Conservation (phyloP, 2,329 filamentous ascomycete genomes). For the Cercospora citrullina region DNA sequence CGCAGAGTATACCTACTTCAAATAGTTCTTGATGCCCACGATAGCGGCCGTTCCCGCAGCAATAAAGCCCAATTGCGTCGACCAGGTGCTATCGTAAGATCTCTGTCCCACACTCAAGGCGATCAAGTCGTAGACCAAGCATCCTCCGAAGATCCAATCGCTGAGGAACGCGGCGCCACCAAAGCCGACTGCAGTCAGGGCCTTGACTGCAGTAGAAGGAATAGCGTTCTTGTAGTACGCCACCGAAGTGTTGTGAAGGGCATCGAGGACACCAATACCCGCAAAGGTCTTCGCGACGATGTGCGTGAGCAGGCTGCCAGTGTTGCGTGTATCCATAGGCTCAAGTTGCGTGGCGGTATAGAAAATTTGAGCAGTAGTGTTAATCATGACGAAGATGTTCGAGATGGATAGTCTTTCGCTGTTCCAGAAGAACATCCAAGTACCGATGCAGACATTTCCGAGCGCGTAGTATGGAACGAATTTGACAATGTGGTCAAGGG, state of each 20-base stretch:
- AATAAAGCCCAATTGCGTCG: constrained; percentile 53
- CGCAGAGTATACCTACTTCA: constrained; percentile 48
- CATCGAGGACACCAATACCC: constrained; percentile 60
- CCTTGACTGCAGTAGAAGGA: constrained; percentile 51
- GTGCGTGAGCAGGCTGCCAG: constrained; percentile 58
- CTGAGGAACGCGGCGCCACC: constrained; percentile 52
- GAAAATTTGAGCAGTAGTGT: constrained; percentile 56
- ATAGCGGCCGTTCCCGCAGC: constrained; percentile 56
- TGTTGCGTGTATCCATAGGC: constrained; percentile 50
- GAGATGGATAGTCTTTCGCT: constrained; percentile 50
- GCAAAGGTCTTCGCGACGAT: constrained; percentile 61
- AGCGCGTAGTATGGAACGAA: constrained; percentile 58
- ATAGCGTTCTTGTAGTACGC: constrained; percentile 55
- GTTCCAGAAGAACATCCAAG: constrained; percentile 64
- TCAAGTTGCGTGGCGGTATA: constrained; percentile 54
- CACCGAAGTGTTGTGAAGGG: constrained; percentile 59
- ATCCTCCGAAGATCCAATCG: constrained; percentile 63
- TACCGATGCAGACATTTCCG: constrained; percentile 61
- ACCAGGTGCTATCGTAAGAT: constrained; percentile 52
- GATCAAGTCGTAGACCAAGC: constrained; percentile 60
- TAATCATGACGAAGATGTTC: constrained; percentile 59
- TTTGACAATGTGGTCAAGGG: constrained; percentile 53
- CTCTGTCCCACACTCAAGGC: constrained; percentile 57
- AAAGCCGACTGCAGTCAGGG: constrained; percentile 57
- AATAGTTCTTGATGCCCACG: constrained; percentile 54